Conservation (phyloP, 768 basidiomycete species). For the Rhodotorula toruloides region DNA sequence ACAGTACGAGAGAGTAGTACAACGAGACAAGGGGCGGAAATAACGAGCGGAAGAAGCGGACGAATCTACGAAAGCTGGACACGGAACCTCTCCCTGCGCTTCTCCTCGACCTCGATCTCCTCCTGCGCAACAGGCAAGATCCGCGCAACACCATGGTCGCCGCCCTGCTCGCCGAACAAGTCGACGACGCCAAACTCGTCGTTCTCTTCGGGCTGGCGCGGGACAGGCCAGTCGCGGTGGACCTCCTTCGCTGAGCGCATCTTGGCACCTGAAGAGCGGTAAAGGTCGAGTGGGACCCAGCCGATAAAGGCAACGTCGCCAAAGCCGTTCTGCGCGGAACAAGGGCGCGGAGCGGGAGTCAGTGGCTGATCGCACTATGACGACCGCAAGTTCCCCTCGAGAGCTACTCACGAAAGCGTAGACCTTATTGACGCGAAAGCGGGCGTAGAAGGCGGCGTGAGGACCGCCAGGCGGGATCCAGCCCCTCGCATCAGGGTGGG, state of each 20-base stretch:
- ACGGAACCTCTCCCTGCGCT: slow-evolving; percentile 13
- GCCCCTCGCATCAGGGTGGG: slow-evolving; percentile 32
- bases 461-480: slow-evolving; percentile 32
- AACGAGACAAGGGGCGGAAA: neutral
- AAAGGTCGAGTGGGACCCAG: slow-evolving; percentile 40
- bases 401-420: slow-evolving; percentile 22
- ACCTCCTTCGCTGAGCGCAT: slow-evolving; percentile 26
- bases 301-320: slow-evolving; percentile 39
- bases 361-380: neutral
- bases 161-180: neutral
- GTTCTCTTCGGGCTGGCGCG: slow-evolving; percentile 27
- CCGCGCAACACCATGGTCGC: too few species aligned
- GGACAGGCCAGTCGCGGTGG: slow-evolving; percentile 31
- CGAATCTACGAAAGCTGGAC: slow-evolving; percentile 1
- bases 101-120: neutral
- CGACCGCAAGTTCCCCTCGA: too few species aligned
- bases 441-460: slow-evolving; percentile 35
- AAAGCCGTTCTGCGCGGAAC: slow-evolving; percentile 22
- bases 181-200: neutral
- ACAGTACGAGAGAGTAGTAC: neutral
- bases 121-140: neutral
- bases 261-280: slow-evolving; percentile 19
- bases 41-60: too few species aligned
- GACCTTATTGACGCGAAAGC: slow-evolving; percentile 30
- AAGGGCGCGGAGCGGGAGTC: neutral